Evolutionary conservation across 2,329 filamentous ascomycete genomes (phyloP).

Genomic region (Sporothrix brasiliensis): DNA sequence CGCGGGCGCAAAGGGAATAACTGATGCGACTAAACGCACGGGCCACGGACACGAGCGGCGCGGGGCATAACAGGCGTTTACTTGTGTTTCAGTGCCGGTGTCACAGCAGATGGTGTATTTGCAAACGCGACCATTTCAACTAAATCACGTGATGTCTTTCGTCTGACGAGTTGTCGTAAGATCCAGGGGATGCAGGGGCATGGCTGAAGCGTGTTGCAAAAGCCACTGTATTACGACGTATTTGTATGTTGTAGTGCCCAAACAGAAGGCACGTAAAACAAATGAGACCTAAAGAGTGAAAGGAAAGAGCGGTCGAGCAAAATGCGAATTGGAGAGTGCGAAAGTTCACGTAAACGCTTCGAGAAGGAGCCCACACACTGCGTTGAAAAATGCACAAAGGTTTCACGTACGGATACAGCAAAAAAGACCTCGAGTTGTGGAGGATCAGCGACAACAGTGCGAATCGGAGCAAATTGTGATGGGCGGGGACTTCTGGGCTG

Average conservation of each 20-base stretch:
- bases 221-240: no score
- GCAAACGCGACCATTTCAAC: background rate
- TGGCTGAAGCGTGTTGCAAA: background rate
- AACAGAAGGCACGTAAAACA: background rate
- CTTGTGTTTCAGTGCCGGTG: background rate
- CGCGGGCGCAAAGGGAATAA: constrained; percentile 33
- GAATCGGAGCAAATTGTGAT: constrained; percentile 5
- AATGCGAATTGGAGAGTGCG: background rate
- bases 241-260: no score
- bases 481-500: background rate
- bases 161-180: background rate
- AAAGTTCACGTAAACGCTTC: background rate
- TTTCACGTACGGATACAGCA: constrained; percentile 15
- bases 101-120: background rate
- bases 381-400: constrained; percentile 10
- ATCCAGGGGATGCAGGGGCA: background rate
- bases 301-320: background rate
- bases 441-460: constrained; percentile 23
- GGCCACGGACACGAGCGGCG: constrained; percentile 31
- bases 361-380: constrained; percentile 12
- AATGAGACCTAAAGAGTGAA: background rate
- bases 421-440: constrained; percentile 15
- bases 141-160: constrained; percentile 2
- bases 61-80: constrained; percentile 29
- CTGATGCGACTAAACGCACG: constrained; percentile 31